Percentiles rank a stretch among this genome's conserved stretches.
These are phyloP conservation scores for Geotrichum fermentans DNA, from an alignment of 1,139 yeast genomes.

Conservation along the genomic window DNA sequence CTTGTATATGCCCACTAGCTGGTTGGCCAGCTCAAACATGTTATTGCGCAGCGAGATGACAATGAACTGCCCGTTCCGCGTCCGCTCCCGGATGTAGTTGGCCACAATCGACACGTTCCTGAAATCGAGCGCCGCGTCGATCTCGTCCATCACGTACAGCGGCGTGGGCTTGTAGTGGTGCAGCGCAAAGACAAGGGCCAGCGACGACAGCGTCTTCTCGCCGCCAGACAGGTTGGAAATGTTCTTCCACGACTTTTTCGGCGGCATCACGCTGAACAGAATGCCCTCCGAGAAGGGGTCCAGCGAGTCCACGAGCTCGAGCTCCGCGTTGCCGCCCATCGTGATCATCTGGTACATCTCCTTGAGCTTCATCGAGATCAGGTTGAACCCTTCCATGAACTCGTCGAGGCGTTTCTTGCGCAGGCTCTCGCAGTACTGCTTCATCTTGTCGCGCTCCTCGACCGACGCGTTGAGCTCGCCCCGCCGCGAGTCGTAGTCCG, in stretches of 20 bases:
- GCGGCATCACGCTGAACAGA: constrained; percentile 97
- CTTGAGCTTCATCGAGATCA: constrained; percentile 81
- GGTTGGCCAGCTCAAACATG: constrained; percentile 95
- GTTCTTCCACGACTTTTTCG: constrained; percentile 95
- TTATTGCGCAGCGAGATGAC: constrained; percentile 93
- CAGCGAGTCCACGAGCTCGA: constrained; percentile 88
- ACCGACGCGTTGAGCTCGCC: constrained; percentile 66
- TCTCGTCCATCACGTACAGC: constrained; percentile 97
- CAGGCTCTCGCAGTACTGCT: constrained; percentile 61
- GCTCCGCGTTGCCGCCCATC: constrained; percentile 98
- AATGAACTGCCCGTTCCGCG: constrained; percentile 93
- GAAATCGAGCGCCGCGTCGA: constrained; percentile 97
- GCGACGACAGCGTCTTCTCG: constrained; percentile 90
- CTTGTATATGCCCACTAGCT: constrained; percentile 92
- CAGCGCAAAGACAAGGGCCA: constrained; percentile 93
- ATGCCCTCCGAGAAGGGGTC: constrained; percentile 99
- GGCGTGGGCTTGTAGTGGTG: constrained; percentile 98
- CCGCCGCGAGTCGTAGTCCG: constrained; percentile 61
- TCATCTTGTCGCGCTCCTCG: constrained; percentile 58
- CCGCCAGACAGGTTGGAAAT: constrained; percentile 96
- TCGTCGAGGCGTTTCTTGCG: constrained; percentile 75
- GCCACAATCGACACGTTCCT: constrained; percentile 96
- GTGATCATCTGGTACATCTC: constrained; percentile 99
- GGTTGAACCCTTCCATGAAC: constrained; percentile 87
- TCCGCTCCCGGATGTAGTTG: constrained; percentile 89